phyloP scores from a whole-genome alignment of 371 early-diverging fungal species.

The Mucor irregularis region DNA sequence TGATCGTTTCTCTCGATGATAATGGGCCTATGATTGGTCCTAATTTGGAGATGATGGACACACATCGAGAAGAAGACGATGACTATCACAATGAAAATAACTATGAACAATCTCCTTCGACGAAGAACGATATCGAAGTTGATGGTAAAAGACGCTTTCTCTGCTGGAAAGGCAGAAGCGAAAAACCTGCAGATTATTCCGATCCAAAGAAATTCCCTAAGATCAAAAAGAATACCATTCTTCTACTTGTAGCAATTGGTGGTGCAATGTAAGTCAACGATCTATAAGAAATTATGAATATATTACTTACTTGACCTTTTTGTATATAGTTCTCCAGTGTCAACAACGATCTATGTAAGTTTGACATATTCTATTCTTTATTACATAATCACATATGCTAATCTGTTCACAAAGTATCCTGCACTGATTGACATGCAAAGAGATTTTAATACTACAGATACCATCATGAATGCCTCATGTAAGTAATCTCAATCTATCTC shows the following conservation, averaged over 20 bases:
- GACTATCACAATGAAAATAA: neutral
- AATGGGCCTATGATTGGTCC: constrained; percentile 24
- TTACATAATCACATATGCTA: neutral
- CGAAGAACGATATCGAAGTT: neutral
- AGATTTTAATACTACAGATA: constrained; percentile 36
- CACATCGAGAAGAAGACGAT: constrained; percentile 2
- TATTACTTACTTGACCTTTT: neutral
- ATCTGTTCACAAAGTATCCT: constrained; percentile 26
- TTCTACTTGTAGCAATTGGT: constrained; percentile 28
- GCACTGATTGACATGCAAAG: constrained; percentile 37
- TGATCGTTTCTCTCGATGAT: constrained; percentile 20
- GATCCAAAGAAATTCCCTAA: constrained; percentile 16
- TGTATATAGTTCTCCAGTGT: constrained; percentile 22
- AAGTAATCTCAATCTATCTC: neutral
- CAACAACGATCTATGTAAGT: constrained; percentile 38
- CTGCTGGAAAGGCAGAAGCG: neutral
- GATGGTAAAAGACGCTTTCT: neutral
- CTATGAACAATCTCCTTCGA: neutral
- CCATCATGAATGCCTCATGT: constrained; percentile 45
- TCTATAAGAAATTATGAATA: neutral
- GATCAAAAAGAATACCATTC: constrained; percentile 27
- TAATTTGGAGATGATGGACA: constrained; percentile 11
- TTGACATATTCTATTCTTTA: neutral
- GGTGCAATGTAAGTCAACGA: constrained; percentile 33
- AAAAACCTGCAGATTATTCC: neutral